Evolutionary conservation across 306 rosid genomes (phyloP), one percentile per base, ranked within the genome.

Genomic region (Sechiopsis laciniata): DNA sequence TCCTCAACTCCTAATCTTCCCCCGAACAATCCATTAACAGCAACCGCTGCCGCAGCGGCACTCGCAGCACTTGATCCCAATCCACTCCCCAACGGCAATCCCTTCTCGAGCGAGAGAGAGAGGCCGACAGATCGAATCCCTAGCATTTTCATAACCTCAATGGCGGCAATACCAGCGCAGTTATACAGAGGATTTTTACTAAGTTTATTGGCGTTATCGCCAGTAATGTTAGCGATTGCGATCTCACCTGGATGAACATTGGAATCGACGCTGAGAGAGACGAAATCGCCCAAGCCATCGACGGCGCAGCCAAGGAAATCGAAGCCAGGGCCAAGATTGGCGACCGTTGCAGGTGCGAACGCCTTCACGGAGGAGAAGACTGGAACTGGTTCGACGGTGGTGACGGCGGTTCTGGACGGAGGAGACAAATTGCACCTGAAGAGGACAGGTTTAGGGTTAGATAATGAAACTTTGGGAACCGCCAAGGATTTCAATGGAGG

Each of bases 61-160:
- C 97, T 94, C 0, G 98, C 97, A 0, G 97, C 92, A 15, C 98
- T 94, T 10, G 96, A 94, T 59, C 96, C 98, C 7, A 94, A 83
- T 3, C 97, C 96, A 21, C 94, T 90, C 1, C 98, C 98, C 4
- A 90, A 24, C 1, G 98, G 97, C n/a, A 94, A 54, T 0, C 98
- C 97, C 76, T 94, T 94, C 29, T 87, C 77, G 2, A 94, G 97
- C 2, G 89, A 81, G 7, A 94, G 92, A 2, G 95, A 87, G 3
- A 94, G 96, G 0, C 98, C 97, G 0, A 89, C 86, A 26, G 90
- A 85, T 69, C 92, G 89, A 59, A 94, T 65, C 20, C 87, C 85
- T 1, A 90, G 89, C 97, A 87, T 86, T 67, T 85, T 94, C 96
- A 90, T 90, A 12, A 85, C 96, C 55, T 94, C 92, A 5, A 90